Percentiles rank a stretch among this genome's conserved stretches.
Evolutionary conservation across 2,329 filamentous ascomycete species (phyloP).

Genomic region (Teratosphaeria destructans): DNA sequence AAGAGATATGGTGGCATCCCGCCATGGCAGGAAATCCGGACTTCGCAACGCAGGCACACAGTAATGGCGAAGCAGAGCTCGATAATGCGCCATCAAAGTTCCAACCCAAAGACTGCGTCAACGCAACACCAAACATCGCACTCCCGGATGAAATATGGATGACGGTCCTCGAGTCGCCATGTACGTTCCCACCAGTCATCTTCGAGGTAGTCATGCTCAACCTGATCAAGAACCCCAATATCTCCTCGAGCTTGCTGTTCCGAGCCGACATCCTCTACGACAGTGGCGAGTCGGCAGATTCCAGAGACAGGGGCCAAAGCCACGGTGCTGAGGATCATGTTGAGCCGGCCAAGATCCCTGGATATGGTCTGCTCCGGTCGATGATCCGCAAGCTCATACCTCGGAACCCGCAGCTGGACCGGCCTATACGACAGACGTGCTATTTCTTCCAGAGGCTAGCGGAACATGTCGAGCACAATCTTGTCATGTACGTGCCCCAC

Average conservation of each 20-base stretch:
- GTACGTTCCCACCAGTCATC: conserved; percentile 51
- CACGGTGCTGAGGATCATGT: background rate
- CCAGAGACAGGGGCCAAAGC: conserved; percentile 29
- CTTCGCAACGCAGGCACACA: background rate
- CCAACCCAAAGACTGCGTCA: background rate
- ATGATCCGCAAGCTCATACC: conserved; percentile 72
- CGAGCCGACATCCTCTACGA: conserved; percentile 64
- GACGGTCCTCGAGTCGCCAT: conserved; percentile 27
- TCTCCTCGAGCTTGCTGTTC: conserved; percentile 68
- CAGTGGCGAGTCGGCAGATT: conserved; percentile 30
- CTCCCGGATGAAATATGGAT: conserved; percentile 17
- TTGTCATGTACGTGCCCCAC: conserved; percentile 75
- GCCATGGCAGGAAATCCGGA: background rate
- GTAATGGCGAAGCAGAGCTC: background rate
- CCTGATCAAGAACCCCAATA: conserved; percentile 66
- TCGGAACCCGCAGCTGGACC: conserved; percentile 67
- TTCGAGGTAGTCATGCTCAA: conserved; percentile 63
- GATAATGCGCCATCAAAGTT: background rate
- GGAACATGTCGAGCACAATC: conserved; percentile 30
- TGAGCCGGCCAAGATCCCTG: conserved; percentile 7
- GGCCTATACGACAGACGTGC: conserved; percentile 71
- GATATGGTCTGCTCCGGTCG: conserved; percentile 45
- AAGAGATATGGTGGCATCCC: background rate
- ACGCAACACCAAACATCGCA: background rate
- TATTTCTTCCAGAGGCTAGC: conserved; percentile 45